Evolutionary conservation across 2,329 filamentous ascomycete genomes (phyloP).

Genomic region (Cladorrhinum sp.): DNA sequence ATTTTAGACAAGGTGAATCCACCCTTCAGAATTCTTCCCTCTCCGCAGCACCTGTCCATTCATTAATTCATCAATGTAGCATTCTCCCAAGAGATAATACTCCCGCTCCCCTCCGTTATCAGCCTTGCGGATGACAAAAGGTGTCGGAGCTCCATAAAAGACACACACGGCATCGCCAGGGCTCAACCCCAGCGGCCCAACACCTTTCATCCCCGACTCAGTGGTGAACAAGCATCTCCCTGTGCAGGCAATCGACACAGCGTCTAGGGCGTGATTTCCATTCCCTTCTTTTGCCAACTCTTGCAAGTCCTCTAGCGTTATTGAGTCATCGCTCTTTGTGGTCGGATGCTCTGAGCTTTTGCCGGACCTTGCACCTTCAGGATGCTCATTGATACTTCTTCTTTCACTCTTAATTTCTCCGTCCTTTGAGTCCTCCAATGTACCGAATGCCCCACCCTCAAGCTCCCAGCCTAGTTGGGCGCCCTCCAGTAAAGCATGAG

Average conservation of each 20-base stretch:
- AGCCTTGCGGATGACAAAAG: background rate
- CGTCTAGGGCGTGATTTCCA: background rate
- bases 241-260: background rate
- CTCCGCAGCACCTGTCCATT: background rate
- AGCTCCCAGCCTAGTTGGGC: background rate
- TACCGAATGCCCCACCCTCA: background rate
- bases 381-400: too few relatives aligned
- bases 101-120: background rate
- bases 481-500: background rate
- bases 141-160: background rate
- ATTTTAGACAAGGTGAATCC: background rate
- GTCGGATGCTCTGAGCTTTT: too few relatives aligned
- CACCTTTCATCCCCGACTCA: background rate
- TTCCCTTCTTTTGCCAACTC: background rate
- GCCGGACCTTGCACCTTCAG: too few relatives aligned
- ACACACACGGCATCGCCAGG: background rate
- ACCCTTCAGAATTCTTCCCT: background rate
- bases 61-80: constrained; percentile 7
- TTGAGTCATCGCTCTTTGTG: too few relatives aligned
- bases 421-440: too few relatives aligned
- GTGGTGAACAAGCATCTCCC: background rate
- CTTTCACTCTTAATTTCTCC: too few relatives aligned
- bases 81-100: constrained; percentile 1
- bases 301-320: background rate
- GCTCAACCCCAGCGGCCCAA: background rate